Evolutionary conservation across 352 stramenopile genomes (phyloP).

Genomic region (Aphanomyces euteiches): DNA sequence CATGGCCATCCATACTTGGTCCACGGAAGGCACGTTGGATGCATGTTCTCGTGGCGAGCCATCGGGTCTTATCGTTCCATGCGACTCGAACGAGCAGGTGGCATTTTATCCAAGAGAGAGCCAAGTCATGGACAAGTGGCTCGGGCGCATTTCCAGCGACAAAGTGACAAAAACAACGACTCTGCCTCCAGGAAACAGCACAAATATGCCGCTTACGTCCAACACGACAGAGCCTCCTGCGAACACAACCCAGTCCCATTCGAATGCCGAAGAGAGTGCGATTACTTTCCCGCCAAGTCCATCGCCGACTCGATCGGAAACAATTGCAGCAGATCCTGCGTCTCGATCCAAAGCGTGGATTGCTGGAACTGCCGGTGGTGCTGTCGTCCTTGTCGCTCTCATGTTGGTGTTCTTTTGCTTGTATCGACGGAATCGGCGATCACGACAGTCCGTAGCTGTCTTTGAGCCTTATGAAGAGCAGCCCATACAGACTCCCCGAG

Average conservation of each 20-base stretch:
- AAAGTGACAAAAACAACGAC: background rate
- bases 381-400: background rate
- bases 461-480: conserved; percentile 8
- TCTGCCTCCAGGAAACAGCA: too few relatives aligned
- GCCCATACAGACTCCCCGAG: background rate
- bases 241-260: too few relatives aligned
- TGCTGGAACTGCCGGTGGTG: background rate
- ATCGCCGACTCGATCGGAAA: too few relatives aligned
- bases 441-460: background rate
- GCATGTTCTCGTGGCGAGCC: background rate
- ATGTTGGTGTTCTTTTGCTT: background rate
- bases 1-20: conserved; percentile 26
- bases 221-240: too few relatives aligned
- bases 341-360: too few relatives aligned
- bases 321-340: too few relatives aligned
- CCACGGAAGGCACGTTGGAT: background rate
- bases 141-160: background rate
- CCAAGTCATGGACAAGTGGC: conserved; percentile 5
- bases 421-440: conserved; percentile 5
- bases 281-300: too few relatives aligned
- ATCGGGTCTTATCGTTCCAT: conserved; percentile 8
- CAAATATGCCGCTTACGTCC: background rate
- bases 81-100: background rate
- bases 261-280: too few relatives aligned
- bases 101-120: background rate